Percentiles rank a stretch among this genome's conserved stretches.
phyloP scores from a whole-genome alignment of 164 flowering plant genomes.

The Cinnamomum chago region DNA sequence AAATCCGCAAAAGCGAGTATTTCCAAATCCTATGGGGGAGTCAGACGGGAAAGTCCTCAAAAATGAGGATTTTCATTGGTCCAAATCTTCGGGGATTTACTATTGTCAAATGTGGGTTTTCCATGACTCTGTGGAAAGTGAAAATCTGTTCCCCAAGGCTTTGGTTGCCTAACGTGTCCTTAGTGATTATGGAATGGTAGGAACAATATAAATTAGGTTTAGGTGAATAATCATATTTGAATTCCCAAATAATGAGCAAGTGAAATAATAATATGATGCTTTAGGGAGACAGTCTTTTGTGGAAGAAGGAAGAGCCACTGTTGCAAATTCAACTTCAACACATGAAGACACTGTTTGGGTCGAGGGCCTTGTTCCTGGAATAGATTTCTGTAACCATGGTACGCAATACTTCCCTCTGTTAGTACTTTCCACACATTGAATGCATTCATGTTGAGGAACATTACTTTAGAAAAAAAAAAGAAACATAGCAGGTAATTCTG shows the following conservation, averaged over 20 bases:
- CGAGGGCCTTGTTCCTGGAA: slow-evolving; percentile 97
- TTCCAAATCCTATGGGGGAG: too few relatives aligned
- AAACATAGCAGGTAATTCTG: slow-evolving; percentile 1
- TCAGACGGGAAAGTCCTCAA: too few relatives aligned
- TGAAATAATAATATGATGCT: not conserved
- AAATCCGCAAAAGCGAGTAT: too few relatives aligned
- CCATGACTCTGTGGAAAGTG: too few relatives aligned
- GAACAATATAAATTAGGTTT: slow-evolving; percentile 1
- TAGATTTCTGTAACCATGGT: slow-evolving; percentile 99
- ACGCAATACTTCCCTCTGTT: slow-evolving; percentile 6
- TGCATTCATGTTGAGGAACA: not conserved
- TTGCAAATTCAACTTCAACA: slow-evolving; percentile 20
- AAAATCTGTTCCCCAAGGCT: not conserved
- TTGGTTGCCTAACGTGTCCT: not conserved
- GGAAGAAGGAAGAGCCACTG: slow-evolving; percentile 19
- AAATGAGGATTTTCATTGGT: too few relatives aligned
- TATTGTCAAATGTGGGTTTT: too few relatives aligned
- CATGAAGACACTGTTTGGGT: slow-evolving; percentile 73
- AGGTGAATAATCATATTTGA: not conserved
- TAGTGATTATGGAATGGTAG: slow-evolving; percentile 2
- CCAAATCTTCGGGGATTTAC: too few relatives aligned
- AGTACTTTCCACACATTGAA: not conserved
- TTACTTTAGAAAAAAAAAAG: not conserved
- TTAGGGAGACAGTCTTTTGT: slow-evolving; percentile 17
- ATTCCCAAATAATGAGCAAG: not conserved